A percentile compares a stretch with the other conserved stretches of the same genome.
phyloP scores from a whole-genome alignment of 305 asterid species.

The Solanum hybrid region DNA sequence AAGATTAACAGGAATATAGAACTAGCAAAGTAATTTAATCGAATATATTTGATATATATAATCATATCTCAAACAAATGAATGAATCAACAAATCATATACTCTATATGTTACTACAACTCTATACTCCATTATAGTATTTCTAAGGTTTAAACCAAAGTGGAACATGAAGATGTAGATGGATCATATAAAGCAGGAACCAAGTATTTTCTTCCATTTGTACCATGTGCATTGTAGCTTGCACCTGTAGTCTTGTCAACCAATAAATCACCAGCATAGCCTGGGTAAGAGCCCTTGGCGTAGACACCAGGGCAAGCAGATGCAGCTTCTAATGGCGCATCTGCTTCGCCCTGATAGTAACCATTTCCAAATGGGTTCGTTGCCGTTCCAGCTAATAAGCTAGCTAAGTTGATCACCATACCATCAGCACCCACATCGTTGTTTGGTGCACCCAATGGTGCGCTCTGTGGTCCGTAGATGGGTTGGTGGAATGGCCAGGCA shows the following conservation, averaged over 20 bases:
- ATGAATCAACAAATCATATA: background rate
- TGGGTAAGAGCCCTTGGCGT: conserved; percentile 23
- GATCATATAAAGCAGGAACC: background rate
- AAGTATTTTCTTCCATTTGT: background rate
- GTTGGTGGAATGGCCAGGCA: conserved; percentile 22
- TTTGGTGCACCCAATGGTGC: conserved; percentile 12
- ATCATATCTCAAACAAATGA: background rate
- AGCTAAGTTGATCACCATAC: conserved; percentile 20
- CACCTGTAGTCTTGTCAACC: background rate
- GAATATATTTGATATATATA: background rate
- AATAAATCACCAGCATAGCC: background rate
- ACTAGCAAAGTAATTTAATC: background rate
- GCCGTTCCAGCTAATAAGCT: conserved; percentile 21
- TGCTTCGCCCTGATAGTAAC: conserved; percentile 21
- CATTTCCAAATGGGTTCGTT: conserved; percentile 25
- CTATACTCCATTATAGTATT: too few relatives aligned
- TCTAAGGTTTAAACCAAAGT: background rate
- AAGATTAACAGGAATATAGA: background rate
- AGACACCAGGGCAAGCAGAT: conserved; percentile 26
- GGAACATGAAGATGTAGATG: background rate
- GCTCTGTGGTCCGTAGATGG: conserved; percentile 14
- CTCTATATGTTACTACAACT: too few relatives aligned
- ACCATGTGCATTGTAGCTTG: background rate
- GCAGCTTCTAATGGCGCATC: conserved; percentile 28
- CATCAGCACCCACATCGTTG: conserved; percentile 19